A percentile compares a stretch with the other conserved stretches of the same genome.
Conservation (phyloP, 2,329 filamentous ascomycete genomes). For the Phialocephala sp. region DNA sequence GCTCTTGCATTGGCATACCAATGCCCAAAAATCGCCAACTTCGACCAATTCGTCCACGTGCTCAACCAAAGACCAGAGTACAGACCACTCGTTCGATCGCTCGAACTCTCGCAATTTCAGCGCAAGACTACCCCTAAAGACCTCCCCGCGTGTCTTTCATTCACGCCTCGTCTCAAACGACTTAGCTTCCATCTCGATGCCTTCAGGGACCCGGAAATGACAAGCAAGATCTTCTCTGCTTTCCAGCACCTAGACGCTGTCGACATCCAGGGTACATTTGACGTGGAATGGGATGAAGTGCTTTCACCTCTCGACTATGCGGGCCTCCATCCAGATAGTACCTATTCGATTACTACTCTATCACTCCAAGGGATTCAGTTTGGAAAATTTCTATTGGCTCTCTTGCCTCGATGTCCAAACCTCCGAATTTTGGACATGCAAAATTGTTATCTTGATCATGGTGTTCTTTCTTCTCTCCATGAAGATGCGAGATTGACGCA, state of each 20-base stretch:
- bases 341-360: not conserved
- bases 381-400: not conserved
- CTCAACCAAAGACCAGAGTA: constrained; percentile 1
- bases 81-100: constrained; percentile 2
- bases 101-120: constrained; percentile 9
- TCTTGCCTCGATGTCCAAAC: constrained; percentile 16
- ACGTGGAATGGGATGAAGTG: not conserved
- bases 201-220: not conserved
- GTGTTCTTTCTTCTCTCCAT: constrained; percentile 15
- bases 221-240: not conserved
- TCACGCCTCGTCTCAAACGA: constrained; percentile 7
- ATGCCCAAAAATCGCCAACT: constrained; percentile 12
- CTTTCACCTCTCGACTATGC: not conserved
- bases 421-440: constrained; percentile 20
- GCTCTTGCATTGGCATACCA: constrained; percentile 17
- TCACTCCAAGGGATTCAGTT: not conserved
- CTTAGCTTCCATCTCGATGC: not conserved
- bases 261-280: not conserved
- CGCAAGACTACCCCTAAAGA: not conserved
- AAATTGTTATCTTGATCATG: constrained; percentile 1
- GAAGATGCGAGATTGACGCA: constrained; percentile 10
- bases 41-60: not conserved
- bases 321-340: not conserved
- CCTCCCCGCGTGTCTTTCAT: not conserved
- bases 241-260: not conserved